These are phyloP conservation scores for Eucalyptus guilfoylei DNA, from an alignment of 345 rosid species.

Conservation along the genomic window DNA sequence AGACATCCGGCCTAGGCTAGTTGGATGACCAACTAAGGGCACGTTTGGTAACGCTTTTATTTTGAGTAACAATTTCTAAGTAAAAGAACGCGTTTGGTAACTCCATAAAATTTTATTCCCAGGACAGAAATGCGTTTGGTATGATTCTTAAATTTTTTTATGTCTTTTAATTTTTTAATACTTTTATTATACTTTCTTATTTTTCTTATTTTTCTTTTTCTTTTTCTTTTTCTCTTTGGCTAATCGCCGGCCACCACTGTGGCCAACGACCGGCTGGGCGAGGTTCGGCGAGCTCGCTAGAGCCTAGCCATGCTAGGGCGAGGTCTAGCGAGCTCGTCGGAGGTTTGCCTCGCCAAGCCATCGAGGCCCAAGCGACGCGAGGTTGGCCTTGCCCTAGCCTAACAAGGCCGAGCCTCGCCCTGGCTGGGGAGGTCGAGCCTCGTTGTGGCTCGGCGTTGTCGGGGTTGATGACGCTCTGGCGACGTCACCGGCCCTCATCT, in stretches of 20 bases:
- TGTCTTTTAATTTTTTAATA: too few species aligned
- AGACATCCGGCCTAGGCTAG: neutral
- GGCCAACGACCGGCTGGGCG: too few species aligned
- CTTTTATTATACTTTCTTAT: too few species aligned
- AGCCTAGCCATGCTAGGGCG: too few species aligned
- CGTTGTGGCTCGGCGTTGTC: rapidly evolving
- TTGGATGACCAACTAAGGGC: neutral
- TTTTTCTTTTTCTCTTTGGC: too few species aligned
- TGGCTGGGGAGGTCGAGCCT: rapidly evolving
- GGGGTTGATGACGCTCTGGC: rapidly evolving
- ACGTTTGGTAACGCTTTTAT: rapidly evolving
- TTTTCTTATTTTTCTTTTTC: rapidly evolving
- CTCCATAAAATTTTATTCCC: too few species aligned
- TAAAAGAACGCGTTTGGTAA: rapidly evolving
- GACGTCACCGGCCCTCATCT: rapidly evolving
- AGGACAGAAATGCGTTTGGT: rapidly evolving
- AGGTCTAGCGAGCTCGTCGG: too few species aligned
- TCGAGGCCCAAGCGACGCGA: rapidly evolving
- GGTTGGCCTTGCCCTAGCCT: rapidly evolving
- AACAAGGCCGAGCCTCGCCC: rapidly evolving
- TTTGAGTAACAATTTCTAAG: rapidly evolving
- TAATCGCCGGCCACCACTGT: rapidly evolving
- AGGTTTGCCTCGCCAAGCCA: rapidly evolving
- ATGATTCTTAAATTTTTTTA: too few species aligned
- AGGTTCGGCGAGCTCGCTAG: rapidly evolving